Evolutionary conservation across 768 basidiomycete genomes (phyloP).

Genomic region (Serendipita vermifera): DNA sequence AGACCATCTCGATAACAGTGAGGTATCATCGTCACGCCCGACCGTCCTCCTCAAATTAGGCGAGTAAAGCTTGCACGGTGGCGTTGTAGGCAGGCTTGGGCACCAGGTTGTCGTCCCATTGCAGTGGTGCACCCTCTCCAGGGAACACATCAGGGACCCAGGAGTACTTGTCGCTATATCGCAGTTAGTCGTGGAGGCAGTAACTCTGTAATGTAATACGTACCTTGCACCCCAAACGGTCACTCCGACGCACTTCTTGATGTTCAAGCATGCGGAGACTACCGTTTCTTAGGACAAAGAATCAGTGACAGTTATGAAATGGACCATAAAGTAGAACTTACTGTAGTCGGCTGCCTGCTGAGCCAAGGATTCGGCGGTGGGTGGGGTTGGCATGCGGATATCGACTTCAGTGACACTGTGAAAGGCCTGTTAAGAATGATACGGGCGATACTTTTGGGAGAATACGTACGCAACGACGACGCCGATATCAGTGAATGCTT

Average conservation of each 20-base stretch:
- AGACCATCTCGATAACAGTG: no score
- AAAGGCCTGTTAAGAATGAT: background rate
- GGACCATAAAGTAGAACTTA: background rate
- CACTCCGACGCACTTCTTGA: constrained; percentile 32
- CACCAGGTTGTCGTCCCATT: background rate
- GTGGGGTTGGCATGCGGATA: constrained; percentile 14
- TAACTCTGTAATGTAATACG: background rate
- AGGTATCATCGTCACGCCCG: no score
- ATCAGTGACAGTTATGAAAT: background rate
- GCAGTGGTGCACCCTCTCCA: constrained; percentile 2
- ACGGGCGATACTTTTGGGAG: background rate
- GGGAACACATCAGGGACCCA: constrained; percentile 5
- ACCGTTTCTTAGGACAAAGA: constrained; percentile 27
- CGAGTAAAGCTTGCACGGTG: constrained; percentile 1
- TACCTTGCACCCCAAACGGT: constrained; percentile 32
- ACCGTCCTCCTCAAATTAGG: no score
- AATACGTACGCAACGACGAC: background rate
- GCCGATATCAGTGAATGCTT: background rate
- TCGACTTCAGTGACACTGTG: constrained; percentile 3
- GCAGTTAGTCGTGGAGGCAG: constrained; percentile 8
- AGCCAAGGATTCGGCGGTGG: constrained; percentile 8
- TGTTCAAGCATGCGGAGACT: constrained; percentile 33
- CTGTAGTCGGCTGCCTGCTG: constrained; percentile 12
- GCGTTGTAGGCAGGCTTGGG: constrained; percentile 9
- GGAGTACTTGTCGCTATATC: constrained; percentile 9